Percentiles rank a stretch among this genome's conserved stretches.
Evolutionary conservation across 148 eudicot species (phyloP).

Genomic region (Suaeda aralocaspica): DNA sequence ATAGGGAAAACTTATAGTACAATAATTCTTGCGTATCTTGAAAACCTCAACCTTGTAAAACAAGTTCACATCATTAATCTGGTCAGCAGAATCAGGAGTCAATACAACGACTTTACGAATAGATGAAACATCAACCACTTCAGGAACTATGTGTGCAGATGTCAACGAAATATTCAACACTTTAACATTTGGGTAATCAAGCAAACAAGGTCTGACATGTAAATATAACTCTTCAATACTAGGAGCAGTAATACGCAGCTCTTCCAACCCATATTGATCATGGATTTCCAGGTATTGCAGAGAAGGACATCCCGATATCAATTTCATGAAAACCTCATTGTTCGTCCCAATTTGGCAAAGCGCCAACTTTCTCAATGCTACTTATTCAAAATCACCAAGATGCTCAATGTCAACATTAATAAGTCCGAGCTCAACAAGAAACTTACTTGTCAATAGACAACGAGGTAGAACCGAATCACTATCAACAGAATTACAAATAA

Average conservation of each 20-base stretch:
- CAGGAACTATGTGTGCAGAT: neutral
- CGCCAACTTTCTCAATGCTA: neutral
- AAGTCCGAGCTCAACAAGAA: slow-evolving; percentile 3
- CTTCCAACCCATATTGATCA: neutral
- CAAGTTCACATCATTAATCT: neutral
- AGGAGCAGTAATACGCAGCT: slow-evolving; percentile 7
- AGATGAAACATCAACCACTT: neutral
- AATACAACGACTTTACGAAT: neutral
- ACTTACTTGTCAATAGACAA: neutral
- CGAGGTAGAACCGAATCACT: neutral
- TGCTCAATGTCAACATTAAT: neutral
- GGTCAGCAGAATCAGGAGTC: neutral
- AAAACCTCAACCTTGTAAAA: neutral
- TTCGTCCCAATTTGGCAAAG: neutral
- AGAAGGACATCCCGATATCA: slow-evolving; percentile 3
- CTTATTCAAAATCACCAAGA: neutral
- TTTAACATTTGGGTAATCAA: no score
- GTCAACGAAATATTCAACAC: neutral
- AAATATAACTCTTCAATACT: neutral
- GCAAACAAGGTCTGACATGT: neutral
- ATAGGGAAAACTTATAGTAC: no score
- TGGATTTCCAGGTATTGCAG: neutral
- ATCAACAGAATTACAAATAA: neutral
- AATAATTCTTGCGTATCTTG: no score
- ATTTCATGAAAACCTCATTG: neutral